These are phyloP conservation scores for Agapanthus africanus DNA, from an alignment of 106 monocot species.

Conservation along the genomic window DNA sequence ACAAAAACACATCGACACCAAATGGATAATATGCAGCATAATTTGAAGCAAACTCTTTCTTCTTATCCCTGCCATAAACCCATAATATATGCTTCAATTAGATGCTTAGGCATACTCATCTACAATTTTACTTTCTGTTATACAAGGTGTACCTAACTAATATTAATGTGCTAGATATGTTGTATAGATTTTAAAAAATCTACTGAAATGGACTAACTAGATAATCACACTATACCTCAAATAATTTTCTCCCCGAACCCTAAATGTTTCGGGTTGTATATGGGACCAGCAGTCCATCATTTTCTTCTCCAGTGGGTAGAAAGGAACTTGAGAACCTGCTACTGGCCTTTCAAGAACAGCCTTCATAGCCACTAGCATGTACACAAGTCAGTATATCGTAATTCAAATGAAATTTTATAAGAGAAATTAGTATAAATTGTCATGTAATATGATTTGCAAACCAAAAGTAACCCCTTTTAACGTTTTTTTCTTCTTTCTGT, in stretches of 20 bases:
- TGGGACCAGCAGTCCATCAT: slow-evolving; percentile 81
- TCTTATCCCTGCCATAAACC: slow-evolving; percentile 67
- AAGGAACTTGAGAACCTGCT: slow-evolving; percentile 85
- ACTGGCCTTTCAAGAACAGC: slow-evolving; percentile 69
- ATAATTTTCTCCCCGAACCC: slow-evolving; percentile 86
- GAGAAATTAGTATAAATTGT: neutral
- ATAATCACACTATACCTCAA: slow-evolving; percentile 37
- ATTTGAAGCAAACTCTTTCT: slow-evolving; percentile 85
- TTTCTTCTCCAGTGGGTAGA: slow-evolving; percentile 71
- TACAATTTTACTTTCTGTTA: neutral
- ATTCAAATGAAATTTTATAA: neutral
- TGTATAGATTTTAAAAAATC: neutral
- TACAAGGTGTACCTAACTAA: neutral
- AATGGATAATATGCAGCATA: slow-evolving; percentile 87
- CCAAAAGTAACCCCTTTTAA: too few species aligned
- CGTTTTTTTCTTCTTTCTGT: too few species aligned
- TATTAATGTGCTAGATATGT: neutral
- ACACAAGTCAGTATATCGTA: neutral
- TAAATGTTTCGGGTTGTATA: slow-evolving; percentile 75
- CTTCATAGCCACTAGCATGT: slow-evolving; percentile 14
- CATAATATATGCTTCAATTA: neutral
- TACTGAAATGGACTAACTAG: neutral
- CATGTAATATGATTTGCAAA: too few species aligned
- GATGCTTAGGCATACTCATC: neutral
- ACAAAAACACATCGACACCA: slow-evolving; percentile 92